Evolutionary conservation across 495 filamentous ascomycete genomes (phyloP).

Genomic region (Talaromyces wortmannii): DNA sequence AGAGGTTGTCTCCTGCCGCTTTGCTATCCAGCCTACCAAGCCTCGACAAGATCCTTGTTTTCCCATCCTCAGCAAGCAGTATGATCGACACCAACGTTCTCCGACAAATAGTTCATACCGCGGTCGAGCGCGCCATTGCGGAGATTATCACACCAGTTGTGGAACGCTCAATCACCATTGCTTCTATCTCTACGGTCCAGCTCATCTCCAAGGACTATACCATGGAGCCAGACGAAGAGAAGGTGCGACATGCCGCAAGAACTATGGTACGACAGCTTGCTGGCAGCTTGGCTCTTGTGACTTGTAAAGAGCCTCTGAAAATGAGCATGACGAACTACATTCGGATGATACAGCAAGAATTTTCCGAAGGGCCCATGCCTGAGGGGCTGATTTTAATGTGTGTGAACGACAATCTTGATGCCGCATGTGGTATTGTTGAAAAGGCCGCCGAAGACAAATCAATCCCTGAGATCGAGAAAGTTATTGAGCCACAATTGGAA

Average conservation of each 20-base stretch:
- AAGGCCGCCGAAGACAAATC: conserved; percentile 90
- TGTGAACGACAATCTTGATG: conserved; percentile 94
- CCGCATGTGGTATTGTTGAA: conserved; percentile 86
- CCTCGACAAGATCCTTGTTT: conserved; percentile 61
- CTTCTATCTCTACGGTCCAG: conserved; percentile 88
- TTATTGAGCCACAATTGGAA: conserved; percentile 71
- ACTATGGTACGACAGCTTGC: conserved; percentile 90
- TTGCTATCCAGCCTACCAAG: conserved; percentile 74
- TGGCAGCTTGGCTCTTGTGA: conserved; percentile 90
- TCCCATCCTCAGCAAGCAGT: conserved; percentile 69
- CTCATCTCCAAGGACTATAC: conserved; percentile 95
- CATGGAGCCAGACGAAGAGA: conserved; percentile 82
- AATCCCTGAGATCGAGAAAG: conserved; percentile 86
- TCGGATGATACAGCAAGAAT: conserved; percentile 63
- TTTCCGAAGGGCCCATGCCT: conserved; percentile 67
- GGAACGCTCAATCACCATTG: conserved; percentile 94
- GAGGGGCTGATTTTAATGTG: conserved; percentile 93
- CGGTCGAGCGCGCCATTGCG: conserved; percentile 78
- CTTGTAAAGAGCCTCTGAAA: conserved; percentile 91
- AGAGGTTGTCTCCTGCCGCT: conserved; percentile 64
- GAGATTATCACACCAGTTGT: conserved; percentile 97
- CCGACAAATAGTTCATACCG: conserved; percentile 72
- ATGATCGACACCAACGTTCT: conserved; percentile 63
- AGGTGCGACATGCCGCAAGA: conserved; percentile 74
- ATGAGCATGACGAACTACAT: conserved; percentile 97